phyloP scores from a whole-genome alignment of 495 filamentous ascomycete genomes.

The Saxispiralis lemnorum region DNA sequence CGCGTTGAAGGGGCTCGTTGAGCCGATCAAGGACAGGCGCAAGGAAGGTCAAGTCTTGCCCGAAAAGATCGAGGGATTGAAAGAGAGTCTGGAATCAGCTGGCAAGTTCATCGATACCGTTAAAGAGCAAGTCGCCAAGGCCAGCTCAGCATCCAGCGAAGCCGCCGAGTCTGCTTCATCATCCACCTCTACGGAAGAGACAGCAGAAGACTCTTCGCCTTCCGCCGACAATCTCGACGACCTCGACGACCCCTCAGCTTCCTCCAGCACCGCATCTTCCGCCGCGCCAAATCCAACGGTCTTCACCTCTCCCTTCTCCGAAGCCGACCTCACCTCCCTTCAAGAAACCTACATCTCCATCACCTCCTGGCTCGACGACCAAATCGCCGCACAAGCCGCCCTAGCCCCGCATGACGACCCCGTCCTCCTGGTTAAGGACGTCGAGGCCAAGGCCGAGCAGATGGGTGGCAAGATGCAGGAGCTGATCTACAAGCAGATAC shows the following conservation, averaged over 20 bases:
- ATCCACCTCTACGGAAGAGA: conserved; percentile 26
- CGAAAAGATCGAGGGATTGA: conserved; percentile 42
- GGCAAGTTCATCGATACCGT: conserved; percentile 37
- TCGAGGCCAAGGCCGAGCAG: conserved; percentile 39
- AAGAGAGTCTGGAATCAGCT: conserved; percentile 42
- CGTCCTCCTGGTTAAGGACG: conserved; percentile 46
- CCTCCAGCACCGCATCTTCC: too few relatives aligned
- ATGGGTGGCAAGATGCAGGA: conserved; percentile 50
- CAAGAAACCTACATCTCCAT: conserved; percentile 31
- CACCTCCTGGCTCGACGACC: conserved; percentile 49
- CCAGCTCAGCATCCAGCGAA: conserved; percentile 26
- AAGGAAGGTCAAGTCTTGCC: conserved; percentile 51
- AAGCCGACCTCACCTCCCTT: conserved; percentile 43
- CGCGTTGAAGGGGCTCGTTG: conserved; percentile 50
- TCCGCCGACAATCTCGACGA: conserved; percentile 37
- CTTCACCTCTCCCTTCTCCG: conserved; percentile 35
- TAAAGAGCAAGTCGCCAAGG: conserved; percentile 31
- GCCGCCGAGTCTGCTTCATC: conserved; percentile 25
- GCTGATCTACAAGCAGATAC: conserved; percentile 54
- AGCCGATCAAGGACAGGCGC: conserved; percentile 48
- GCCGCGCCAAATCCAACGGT: conserved; percentile 21
- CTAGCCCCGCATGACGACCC: conserved; percentile 54
- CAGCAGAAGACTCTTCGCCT: conserved; percentile 23
- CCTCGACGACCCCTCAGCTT: conserved; percentile 41
- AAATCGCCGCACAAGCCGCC: conserved; percentile 43